Percentiles rank a stretch among this genome's conserved stretches.
phyloP scores from a whole-genome alignment of 2,329 filamentous ascomycete species.

The Didymella keratinophila region DNA sequence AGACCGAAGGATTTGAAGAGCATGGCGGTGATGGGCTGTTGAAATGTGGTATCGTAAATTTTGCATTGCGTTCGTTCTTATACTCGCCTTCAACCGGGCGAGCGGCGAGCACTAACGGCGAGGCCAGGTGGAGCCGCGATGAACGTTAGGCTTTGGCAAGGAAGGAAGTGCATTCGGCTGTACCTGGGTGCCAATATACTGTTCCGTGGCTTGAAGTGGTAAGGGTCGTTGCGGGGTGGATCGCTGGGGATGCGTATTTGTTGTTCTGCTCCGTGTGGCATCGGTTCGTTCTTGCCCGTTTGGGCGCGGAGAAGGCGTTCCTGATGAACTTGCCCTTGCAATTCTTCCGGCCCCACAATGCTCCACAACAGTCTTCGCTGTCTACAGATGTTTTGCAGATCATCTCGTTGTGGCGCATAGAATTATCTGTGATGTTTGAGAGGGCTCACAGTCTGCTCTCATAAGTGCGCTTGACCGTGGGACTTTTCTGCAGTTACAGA shows the following conservation, averaged over 20 bases:
- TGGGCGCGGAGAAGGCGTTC: slow-evolving; percentile 10
- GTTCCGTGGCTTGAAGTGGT: slow-evolving; percentile 9
- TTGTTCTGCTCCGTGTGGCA: slow-evolving; percentile 2
- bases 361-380: neutral
- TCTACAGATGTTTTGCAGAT: neutral
- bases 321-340: slow-evolving; percentile 13
- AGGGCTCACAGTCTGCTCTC: neutral
- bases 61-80: slow-evolving; percentile 10
- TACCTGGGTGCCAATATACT: slow-evolving; percentile 1
- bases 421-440: neutral
- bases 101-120: slow-evolving; percentile 6
- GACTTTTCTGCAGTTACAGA: too few species aligned
- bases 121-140: neutral
- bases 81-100: slow-evolving; percentile 6
- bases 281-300: slow-evolving; percentile 8
- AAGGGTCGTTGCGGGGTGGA: slow-evolving; percentile 4
- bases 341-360: slow-evolving; percentile 15
- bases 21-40: neutral
- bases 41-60: neutral
- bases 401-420: neutral
- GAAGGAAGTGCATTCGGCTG: neutral
- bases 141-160: neutral
- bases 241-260: neutral
- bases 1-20: slow-evolving; percentile 14
- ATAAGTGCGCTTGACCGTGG: neutral